Conservation (phyloP, 345 rosid genomes). For the Linum lewisii region DNA sequence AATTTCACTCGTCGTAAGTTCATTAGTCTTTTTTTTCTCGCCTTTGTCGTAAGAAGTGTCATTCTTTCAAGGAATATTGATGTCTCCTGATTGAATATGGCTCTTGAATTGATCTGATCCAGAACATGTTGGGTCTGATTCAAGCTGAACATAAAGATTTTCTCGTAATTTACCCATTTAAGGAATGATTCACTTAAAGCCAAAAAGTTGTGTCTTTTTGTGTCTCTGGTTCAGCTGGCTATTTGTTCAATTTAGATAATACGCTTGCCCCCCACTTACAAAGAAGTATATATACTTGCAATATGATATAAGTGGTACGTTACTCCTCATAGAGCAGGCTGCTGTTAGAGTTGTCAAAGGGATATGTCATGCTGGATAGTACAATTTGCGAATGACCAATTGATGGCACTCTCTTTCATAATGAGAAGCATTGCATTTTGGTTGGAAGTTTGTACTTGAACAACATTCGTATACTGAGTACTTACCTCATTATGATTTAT, state of each 20-base stretch:
- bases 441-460: too few relatives aligned
- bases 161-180: background rate
- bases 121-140: background rate
- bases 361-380: too few relatives aligned
- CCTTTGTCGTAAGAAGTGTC: background rate
- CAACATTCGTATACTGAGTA: too few relatives aligned
- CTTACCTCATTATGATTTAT: background rate
- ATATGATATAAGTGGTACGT: too few relatives aligned
- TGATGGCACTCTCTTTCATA: too few relatives aligned
- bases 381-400: too few relatives aligned
- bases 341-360: too few relatives aligned
- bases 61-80: background rate
- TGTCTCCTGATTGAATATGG: background rate
- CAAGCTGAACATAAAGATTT: background rate
- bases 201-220: background rate
- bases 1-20: constrained; percentile 27
- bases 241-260: background rate
- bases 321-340: too few relatives aligned
- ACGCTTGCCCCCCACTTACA: too few relatives aligned
- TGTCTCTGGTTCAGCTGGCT: background rate
- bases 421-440: background rate
- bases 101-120: background rate
- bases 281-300: too few relatives aligned
- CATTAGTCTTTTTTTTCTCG: constrained; percentile 13
- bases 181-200: background rate